phyloP scores from a whole-genome alignment of 768 basidiomycete genomes.

The Neoboletus magnificus region DNA sequence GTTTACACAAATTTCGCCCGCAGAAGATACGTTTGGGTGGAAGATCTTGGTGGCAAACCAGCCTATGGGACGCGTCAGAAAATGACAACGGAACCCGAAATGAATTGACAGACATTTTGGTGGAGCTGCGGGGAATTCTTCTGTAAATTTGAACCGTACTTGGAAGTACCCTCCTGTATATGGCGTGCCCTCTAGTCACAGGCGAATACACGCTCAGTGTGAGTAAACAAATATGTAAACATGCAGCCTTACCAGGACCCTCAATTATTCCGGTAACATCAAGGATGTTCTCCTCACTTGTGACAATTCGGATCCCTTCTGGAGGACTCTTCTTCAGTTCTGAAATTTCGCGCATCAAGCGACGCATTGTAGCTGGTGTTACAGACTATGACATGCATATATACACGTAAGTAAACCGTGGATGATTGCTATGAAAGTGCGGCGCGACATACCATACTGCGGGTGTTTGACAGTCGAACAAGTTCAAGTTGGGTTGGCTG shows the following conservation, averaged over 20 bases:
- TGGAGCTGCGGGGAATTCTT: constrained; percentile 90
- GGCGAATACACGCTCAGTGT: constrained; percentile 3
- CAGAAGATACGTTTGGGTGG: constrained; percentile 89
- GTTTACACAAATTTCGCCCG: constrained; percentile 95
- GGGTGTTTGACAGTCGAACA: constrained; percentile 3
- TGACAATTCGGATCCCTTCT: constrained; percentile 87
- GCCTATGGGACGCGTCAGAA: constrained; percentile 45
- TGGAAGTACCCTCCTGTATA: constrained; percentile 71
- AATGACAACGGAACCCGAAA: not conserved
- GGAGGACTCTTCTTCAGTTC: constrained; percentile 80
- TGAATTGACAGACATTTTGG: constrained; percentile 71
- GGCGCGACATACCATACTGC: constrained; percentile 23
- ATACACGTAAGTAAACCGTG: not conserved
- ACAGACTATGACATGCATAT: constrained; percentile 32
- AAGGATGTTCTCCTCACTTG: constrained; percentile 84
- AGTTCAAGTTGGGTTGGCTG: constrained; percentile 12
- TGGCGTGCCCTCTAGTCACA: constrained; percentile 54
- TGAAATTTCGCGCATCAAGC: constrained; percentile 81
- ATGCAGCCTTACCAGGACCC: constrained; percentile 69
- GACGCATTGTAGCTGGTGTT: constrained; percentile 64
- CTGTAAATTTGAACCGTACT: constrained; percentile 83
- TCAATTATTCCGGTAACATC: constrained; percentile 86
- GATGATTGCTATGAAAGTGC: not conserved
- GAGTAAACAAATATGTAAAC: not conserved
- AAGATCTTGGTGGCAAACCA: constrained; percentile 94